Evolutionary conservation across 495 filamentous ascomycete species (phyloP), one percentile per base, ranked within the genome.

Genomic region (Xylaria curta): DNA sequence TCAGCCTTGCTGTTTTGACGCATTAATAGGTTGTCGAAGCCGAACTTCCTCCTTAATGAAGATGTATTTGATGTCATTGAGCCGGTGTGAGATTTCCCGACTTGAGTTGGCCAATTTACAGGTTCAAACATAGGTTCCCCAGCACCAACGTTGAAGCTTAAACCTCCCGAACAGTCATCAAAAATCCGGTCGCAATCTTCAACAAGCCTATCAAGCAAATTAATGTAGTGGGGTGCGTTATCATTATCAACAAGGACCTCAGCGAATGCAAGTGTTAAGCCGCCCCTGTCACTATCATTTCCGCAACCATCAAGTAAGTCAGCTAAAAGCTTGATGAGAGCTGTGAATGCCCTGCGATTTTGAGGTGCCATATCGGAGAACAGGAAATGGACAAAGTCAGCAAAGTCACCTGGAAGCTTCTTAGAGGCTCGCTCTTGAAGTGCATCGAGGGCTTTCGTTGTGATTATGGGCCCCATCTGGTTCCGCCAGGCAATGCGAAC

Each of bases 251-350:
- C 91, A 13, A 99, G 84, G 61, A 97, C 84, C 75, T 98, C 96
- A 1, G 95, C 91, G 82, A 99, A 98, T 17, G 94, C 93, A 36
- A 92, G 90, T 2, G 94, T 98, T 75, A 99, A 81, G 60, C 93
- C 93, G 36, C 96, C 96, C 44, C 95, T 89, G 78, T 98, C 95
- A 60, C 94, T 93, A 76, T 97, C 96, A 78, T 96, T 97, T 13
- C 91, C 92, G 72, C 95, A 97, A n/a, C 93, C 95, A 71, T 97
- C 95, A 15, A 98, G 88, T 19, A 99, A 86, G 75, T 97, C 94
- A 3, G 93, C 91, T 31, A 99, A 87, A 42, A 98, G 87, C 62
- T 93, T 93, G 73, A 98, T 89, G 44, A 97, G 89, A 13, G 90
- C 90, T 42, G 91, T 91, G 74, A 98, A 91, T 4, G 94, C 95